Evolutionary conservation across 345 rosid species (phyloP), one percentile per base, ranked within the genome.

Genomic region (Camelina sativa): DNA sequence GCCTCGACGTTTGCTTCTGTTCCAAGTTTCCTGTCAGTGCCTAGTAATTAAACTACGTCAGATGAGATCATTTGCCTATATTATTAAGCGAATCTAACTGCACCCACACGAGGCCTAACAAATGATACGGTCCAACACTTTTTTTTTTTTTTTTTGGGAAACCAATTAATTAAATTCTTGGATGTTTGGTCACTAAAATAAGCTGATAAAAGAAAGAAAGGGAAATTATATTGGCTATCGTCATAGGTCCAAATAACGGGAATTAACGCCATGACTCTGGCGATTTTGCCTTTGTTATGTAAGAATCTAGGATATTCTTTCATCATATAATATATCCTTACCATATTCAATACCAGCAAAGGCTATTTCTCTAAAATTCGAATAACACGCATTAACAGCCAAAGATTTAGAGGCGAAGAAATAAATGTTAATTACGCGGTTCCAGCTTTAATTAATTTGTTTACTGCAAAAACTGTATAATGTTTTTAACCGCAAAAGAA

Each of bases 1-100:
- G 47, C 71, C 58, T 74, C 59, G 55, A 54, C 66, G 52, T 66
- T 74, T 66, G 72, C 78, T 74, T 74, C 54, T 55, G 58, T 65
- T 35, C 51, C 72, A 74, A 74, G 52, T 37, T 64, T 64, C 17
- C 38, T 55, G 71, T 64, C 76, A 73, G 63, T 30, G 46, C 61
- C 69, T 73, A 73, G 37, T 73, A 41, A 64, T 63, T 44, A 32
- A 53, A 54, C 38, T 44, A 48, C 64, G 73, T 74, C 78, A 48
- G 53, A 15, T 74, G 67, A 44, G 7, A 28, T 73, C 77, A 73
- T 55, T 17, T 17, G 11, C 38, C 76, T 66, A 37, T 51, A n/a
- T 9, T 15, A 16, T 34, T 34, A 34, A 34, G 37, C 9, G 37
- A 17, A 23, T n/a, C 17, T 58, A 17, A 65, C 69, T 65, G 44